Percentiles rank a stretch among this genome's conserved stretches.
These are phyloP conservation scores for Curvularia verruculosa DNA, from an alignment of 2,329 filamentous ascomycete genomes.

Conservation along the genomic window DNA sequence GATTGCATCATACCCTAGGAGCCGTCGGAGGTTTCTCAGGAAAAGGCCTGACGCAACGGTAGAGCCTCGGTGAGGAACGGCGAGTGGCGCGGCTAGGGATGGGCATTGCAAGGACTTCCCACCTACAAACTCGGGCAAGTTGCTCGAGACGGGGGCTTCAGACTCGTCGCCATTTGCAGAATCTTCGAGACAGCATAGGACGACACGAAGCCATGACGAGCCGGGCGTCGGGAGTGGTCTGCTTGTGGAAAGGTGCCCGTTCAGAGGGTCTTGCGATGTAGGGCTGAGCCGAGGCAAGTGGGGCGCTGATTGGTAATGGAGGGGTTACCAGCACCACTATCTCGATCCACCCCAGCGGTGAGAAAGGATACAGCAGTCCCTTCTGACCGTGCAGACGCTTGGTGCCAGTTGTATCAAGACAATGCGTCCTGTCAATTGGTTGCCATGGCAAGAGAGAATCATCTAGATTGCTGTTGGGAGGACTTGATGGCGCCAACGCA, in stretches of 20 bases:
- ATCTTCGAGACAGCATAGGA: slow-evolving; percentile 13
- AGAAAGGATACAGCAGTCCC: background rate
- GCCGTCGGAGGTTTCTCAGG: background rate
- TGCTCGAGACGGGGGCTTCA: slow-evolving; percentile 7
- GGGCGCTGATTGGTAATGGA: slow-evolving; percentile 28
- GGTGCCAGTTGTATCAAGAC: background rate
- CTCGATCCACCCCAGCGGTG: background rate
- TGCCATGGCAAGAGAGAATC: background rate
- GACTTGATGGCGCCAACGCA: background rate
- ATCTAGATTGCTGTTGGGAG: background rate
- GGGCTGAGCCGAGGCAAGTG: slow-evolving; percentile 35
- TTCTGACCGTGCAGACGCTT: background rate
- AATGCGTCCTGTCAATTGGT: background rate
- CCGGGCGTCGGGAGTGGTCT: slow-evolving; percentile 20
- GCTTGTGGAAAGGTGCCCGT: slow-evolving; percentile 24
- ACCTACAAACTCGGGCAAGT: background rate
- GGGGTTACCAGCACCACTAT: slow-evolving; percentile 5
- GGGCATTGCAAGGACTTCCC: background rate
- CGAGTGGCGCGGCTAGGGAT: slow-evolving; percentile 8
- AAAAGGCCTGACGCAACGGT: slow-evolving; percentile 1
- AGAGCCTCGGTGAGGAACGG: slow-evolving; percentile 18
- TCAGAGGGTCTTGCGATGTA: slow-evolving; percentile 9
- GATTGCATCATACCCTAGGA: slow-evolving; percentile 23
- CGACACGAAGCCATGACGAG: slow-evolving; percentile 25
- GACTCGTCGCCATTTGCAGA: slow-evolving; percentile 14